phyloP scores from a whole-genome alignment of 1,139 yeast genomes.

The Pichia sp. region DNA sequence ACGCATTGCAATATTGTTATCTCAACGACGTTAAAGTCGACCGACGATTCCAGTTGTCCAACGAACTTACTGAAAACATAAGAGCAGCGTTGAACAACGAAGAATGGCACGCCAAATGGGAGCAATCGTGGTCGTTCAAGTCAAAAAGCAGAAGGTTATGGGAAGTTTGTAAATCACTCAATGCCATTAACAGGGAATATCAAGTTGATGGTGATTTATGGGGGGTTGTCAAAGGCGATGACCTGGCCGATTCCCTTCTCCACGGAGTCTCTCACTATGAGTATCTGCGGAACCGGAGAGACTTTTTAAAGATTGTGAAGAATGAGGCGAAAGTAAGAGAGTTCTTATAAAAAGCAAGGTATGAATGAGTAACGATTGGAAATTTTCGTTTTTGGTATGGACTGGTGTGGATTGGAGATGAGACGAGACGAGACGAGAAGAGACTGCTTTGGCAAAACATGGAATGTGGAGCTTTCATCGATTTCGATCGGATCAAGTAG shows the following conservation, averaged over 20 bases:
- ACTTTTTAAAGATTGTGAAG: neutral
- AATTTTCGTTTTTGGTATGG: too few species aligned
- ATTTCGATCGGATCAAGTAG: too few species aligned
- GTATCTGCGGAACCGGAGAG: constrained; percentile 34
- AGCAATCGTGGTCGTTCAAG: constrained; percentile 11
- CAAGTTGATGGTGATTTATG: constrained; percentile 8
- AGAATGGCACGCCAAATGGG: constrained; percentile 4
- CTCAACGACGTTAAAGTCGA: neutral
- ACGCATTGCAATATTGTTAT: neutral
- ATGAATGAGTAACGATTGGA: too few species aligned
- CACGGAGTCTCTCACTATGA: constrained; percentile 47
- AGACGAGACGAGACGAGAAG: too few species aligned
- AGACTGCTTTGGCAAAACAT: too few species aligned
- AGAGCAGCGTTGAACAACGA: neutral
- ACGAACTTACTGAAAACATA: neutral
- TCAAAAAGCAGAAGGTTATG: constrained; percentile 18
- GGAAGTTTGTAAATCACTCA: constrained; percentile 17
- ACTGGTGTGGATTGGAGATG: too few species aligned
- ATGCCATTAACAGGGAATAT: constrained; percentile 9
- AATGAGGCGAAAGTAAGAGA: neutral
- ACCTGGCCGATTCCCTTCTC: constrained; percentile 48
- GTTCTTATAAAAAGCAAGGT: too few species aligned
- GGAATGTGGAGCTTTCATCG: too few species aligned
- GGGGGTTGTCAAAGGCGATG: constrained; percentile 43
- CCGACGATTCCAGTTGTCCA: constrained; percentile 1